Evolutionary conservation across 257 asterid species (phyloP), one percentile per base, ranked within the genome.

Genomic region (Galeopsis tetrahit): DNA sequence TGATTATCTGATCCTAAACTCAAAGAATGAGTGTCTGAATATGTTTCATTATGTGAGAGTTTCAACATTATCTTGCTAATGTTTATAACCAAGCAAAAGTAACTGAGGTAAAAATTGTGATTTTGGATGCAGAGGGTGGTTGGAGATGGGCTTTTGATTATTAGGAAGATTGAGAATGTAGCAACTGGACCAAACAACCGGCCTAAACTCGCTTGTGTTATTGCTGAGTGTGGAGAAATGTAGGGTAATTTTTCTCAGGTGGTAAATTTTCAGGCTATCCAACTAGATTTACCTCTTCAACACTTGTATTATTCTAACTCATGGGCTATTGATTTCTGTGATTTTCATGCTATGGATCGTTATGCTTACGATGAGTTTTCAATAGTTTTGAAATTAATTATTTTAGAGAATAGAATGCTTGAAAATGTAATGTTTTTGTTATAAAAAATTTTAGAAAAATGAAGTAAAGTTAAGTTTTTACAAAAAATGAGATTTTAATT

Each of bases 141-240:
- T 46, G 97, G 98, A 73, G 98, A 93, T 59, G 97, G 98, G 49
- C 92, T 93, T 44, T 74, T 93, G 89, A 86, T 84, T 35, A 79
- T 79, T 40, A 88, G 98, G 82, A 93, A 93, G 88, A 93, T 93
- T 17, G 98, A 93, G 87, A 93, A 93, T 67, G 97, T 93, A 74
- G 96, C 97, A 9, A 76, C 88, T 3, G 98, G 98, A 76, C 87
- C 97, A 40, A 91, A 94, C 81, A 88, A 80, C 73, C 86, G 89
- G 43, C 98, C 98, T 42, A 91, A 91, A 73, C 78, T 94, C 80
- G 85, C 97, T 44, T 89, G 95, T 32, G 86, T 85, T 51, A 86
- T 94, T 75, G 92, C 98, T 28, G 96, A 93, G 78, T 89, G 98
- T 55, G 98, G 98, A 63, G 98, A 93, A 81, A 93, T 93, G 98